Conservation (phyloP, 345 rosid species). For the Boechera retrofracta region DNA sequence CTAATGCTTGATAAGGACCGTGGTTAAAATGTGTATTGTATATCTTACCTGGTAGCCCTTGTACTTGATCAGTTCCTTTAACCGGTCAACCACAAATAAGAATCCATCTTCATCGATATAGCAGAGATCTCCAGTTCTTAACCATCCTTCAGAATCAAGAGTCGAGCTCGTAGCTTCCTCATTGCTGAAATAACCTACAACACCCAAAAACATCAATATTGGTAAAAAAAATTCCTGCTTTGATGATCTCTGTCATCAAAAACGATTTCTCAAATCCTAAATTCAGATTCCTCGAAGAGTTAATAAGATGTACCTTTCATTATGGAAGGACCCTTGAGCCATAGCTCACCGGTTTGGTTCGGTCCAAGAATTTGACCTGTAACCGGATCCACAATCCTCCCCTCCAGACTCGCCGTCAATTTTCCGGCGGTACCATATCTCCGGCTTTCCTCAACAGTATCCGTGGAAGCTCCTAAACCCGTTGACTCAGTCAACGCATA, state of each 20-base stretch:
- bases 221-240: background rate
- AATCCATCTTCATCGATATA: slow-evolving; percentile 86
- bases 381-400: slow-evolving; percentile 74
- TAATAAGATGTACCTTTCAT: slow-evolving; percentile 43
- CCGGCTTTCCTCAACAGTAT: slow-evolving; percentile 67
- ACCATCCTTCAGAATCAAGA: slow-evolving; percentile 85
- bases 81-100: slow-evolving; percentile 81
- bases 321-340: slow-evolving; percentile 60
- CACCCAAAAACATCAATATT: background rate
- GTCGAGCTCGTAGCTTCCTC: slow-evolving; percentile 78
- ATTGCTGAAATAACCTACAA: slow-evolving; percentile 78
- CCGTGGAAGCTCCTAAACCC: slow-evolving; percentile 70
- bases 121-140: slow-evolving; percentile 94
- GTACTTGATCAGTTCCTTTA: slow-evolving; percentile 94
- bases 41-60: slow-evolving; percentile 84
- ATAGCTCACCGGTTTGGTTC: slow-evolving; percentile 83
- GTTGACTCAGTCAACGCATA: slow-evolving; percentile 88
- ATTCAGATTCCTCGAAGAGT: background rate
- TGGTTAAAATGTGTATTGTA: background rate
- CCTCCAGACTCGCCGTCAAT: slow-evolving; percentile 70
- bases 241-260: background rate
- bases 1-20: background rate
- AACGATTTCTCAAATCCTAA: slow-evolving; percentile 21
- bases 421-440: slow-evolving; percentile 79
- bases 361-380: slow-evolving; percentile 52